Base-by-base conservation (phyloP, 805 yeast species). In the Sporopachydermia quercuum region DNA sequence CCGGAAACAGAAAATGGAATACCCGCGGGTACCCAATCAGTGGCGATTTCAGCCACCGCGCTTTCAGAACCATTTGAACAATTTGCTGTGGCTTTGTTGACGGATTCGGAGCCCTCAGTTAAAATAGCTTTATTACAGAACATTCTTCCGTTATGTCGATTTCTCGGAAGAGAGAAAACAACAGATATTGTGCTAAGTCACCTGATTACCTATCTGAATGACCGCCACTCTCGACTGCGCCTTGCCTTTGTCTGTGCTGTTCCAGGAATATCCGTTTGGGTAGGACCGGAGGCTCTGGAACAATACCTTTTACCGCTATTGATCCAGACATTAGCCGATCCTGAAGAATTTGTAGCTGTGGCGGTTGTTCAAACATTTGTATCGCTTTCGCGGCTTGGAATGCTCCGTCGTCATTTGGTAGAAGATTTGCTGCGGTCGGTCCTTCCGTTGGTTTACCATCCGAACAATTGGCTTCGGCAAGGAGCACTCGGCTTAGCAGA, bases 181-280 rank as follows among this genome's bases (percentile, higher is more conserved):
- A 87, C 83, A 51, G 97, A 91, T 53, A 65, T 91, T 34, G 76
- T 91, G 16, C 59, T 91, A 37, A 86, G 95, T 36, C 97, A 91
- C 61, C 62, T 87, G 41, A 87, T 91, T 36, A 87, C 97, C 0
- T 91, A 86, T 51, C 60, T 91, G 45, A 91, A 91, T 55, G 96
- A 87, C 52, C 68, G 74, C 41, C 75, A 76, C 50, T 61, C 78
- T 0, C 68, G 74, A 15, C 61, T 91, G 16, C 65, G 93, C 43
- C 60, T 81, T 18, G 74, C 77, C 3, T 77, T 91, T 49, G 76
- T 89, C 30, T 69, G 75, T 35, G 68, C 85, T 4, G 71, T 87
- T 6, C 68, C 85, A 1, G 74, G 78, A 1, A 64, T 91, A 5
- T 80, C 94, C 0, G 73, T 86, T 3, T 79, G 75, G 52, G 75